phyloP scores from a whole-genome alignment of 129 eudicot genomes.

The Lactuca sativa region DNA sequence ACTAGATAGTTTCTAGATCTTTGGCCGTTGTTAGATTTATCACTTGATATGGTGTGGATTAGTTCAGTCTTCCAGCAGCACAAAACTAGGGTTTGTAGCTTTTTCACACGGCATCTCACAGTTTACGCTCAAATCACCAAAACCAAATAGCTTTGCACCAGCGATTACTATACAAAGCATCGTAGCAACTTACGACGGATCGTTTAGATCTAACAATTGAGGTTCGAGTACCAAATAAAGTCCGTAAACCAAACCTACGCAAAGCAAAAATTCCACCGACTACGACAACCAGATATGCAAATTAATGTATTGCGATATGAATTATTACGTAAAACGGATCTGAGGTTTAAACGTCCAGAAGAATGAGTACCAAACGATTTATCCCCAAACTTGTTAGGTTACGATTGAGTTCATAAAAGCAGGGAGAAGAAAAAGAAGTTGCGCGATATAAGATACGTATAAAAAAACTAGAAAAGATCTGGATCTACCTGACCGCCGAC shows the following conservation, averaged over 20 bases:
- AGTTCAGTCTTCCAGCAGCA: neutral
- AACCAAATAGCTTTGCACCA: neutral
- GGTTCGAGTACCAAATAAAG: neutral
- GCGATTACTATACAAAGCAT: neutral
- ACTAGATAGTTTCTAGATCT: conserved; percentile 9
- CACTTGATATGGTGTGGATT: neutral
- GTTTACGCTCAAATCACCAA: neutral
- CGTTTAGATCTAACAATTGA: conserved; percentile 20
- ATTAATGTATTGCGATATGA: neutral
- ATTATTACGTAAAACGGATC: conserved; percentile 17
- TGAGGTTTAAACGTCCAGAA: conserved; percentile 4
- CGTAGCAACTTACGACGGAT: neutral
- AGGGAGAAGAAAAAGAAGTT: neutral
- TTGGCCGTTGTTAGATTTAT: neutral
- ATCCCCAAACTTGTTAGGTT: neutral
- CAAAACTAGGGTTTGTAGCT: neutral
- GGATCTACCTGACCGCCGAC: conserved; percentile 75
- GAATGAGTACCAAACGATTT: neutral
- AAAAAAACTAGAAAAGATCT: conserved; percentile 14
- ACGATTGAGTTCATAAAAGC: neutral
- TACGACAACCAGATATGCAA: neutral
- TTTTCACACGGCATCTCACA: neutral
- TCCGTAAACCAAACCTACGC: conserved; percentile 4
- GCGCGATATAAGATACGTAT: neutral
- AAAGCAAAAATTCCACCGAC: neutral